These are phyloP conservation scores for Chionographis japonica DNA, from an alignment of 106 monocot genomes.

Conservation along the genomic window DNA sequence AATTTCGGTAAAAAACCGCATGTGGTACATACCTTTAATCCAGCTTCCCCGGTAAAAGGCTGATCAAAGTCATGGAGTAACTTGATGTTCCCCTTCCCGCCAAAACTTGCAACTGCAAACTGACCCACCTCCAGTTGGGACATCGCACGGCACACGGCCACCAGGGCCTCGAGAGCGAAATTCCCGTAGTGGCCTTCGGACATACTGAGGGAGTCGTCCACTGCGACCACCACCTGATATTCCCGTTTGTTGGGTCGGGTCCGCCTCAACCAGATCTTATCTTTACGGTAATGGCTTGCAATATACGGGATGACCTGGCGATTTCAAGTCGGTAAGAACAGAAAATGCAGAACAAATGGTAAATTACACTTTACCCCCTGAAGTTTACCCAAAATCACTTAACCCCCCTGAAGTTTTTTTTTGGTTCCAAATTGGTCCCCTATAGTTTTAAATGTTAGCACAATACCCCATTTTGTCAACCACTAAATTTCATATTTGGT, in stretches of 20 bases:
- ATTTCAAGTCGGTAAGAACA: not conserved
- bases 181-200: slow-evolving; percentile 72
- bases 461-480: no score
- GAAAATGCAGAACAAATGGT: not conserved
- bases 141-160: slow-evolving; percentile 89
- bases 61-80: slow-evolving; percentile 86
- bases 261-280: slow-evolving; percentile 93
- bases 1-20: not conserved
- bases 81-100: slow-evolving; percentile 65
- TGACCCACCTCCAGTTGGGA: slow-evolving; percentile 92
- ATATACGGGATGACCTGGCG: slow-evolving; percentile 88
- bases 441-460: no score
- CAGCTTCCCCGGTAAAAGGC: slow-evolving; percentile 70
- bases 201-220: slow-evolving; percentile 96
- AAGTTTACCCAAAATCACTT: no score
- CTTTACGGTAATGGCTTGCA: slow-evolving; percentile 87
- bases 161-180: slow-evolving; percentile 73
- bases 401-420: no score
- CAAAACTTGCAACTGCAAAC: slow-evolving; percentile 85
- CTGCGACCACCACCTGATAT: slow-evolving; percentile 88
- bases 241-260: slow-evolving; percentile 87
- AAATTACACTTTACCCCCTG: no score
- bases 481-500: no score
- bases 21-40: slow-evolving; percentile 47
- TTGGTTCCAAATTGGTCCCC: no score